These are phyloP conservation scores for Mycena pura DNA, from an alignment of 768 basidiomycete species.

Conservation along the genomic window DNA sequence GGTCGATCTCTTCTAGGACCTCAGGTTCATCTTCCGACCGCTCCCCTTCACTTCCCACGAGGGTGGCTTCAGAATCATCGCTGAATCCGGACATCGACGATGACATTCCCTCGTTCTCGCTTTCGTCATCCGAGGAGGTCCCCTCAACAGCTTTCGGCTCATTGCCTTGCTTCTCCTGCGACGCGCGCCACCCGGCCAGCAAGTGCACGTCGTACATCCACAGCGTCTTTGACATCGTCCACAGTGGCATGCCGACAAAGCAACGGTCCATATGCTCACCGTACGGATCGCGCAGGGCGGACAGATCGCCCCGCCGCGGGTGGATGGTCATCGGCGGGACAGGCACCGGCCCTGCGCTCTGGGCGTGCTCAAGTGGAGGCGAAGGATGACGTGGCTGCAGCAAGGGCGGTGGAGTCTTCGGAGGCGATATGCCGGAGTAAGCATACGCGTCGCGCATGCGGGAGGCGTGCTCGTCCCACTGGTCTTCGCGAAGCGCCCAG, in stretches of 20 bases:
- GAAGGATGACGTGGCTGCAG: constrained; percentile 25
- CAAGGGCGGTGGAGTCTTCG: constrained; percentile 28
- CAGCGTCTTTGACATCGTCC: constrained; percentile 72
- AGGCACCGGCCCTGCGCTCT: constrained; percentile 15
- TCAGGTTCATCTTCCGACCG: constrained; percentile 17
- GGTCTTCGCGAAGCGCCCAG: constrained; percentile 63
- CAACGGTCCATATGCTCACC: constrained; percentile 62
- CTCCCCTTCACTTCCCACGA: constrained; percentile 58
- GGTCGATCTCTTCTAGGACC: constrained; percentile 23
- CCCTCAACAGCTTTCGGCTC: constrained; percentile 5
- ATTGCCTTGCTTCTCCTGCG: constrained; percentile 1
- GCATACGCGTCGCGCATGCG: constrained; percentile 31
- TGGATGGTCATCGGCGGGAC: constrained; percentile 49
- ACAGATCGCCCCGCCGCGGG: constrained; percentile 71
- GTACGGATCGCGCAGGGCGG: constrained; percentile 63
- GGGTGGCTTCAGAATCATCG: constrained; percentile 63
- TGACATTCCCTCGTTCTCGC: constrained; percentile 42
- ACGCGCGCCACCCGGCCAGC: constrained; percentile 27
- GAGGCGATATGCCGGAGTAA: constrained; percentile 35
- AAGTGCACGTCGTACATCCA: constrained; percentile 67
- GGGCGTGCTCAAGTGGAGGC: constrained; percentile 31
- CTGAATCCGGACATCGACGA: constrained; percentile 42
- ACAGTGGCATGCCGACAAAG: constrained; percentile 62
- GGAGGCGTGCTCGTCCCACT: constrained; percentile 50
- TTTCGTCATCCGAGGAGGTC: constrained; percentile 36